phyloP scores from a whole-genome alignment of 306 rosid genomes.

The Prunus mira region DNA sequence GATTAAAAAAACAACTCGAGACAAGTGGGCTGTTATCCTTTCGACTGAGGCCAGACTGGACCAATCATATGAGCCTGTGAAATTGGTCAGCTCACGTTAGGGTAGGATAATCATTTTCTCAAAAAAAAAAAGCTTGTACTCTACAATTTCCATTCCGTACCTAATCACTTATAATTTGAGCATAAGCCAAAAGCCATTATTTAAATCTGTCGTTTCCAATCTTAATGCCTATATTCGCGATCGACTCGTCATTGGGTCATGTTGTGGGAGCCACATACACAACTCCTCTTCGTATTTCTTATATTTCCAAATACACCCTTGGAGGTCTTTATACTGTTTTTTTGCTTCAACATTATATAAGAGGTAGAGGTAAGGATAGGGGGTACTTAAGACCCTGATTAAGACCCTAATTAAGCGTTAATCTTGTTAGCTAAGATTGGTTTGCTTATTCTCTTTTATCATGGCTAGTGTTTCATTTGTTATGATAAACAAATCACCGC shows the following conservation, averaged over 20 bases:
- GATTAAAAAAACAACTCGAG: neutral
- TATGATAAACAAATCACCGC: too few relatives aligned
- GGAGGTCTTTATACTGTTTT: neutral
- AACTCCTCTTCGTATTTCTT: neutral
- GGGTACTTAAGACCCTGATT: neutral
- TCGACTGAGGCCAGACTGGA: neutral
- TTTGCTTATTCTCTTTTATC: too few relatives aligned
- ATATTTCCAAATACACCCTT: neutral
- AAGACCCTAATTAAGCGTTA: too few relatives aligned
- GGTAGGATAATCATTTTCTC: neutral
- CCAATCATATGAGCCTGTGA: slow-evolving; percentile 3
- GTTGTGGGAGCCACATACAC: slow-evolving; percentile 19
- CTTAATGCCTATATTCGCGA: slow-evolving; percentile 21
- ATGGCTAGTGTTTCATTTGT: too few relatives aligned
- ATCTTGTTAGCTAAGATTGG: neutral
- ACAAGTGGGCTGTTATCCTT: neutral
- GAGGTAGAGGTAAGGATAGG: neutral
- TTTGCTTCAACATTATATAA: neutral
- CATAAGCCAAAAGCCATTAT: slow-evolving; percentile 12
- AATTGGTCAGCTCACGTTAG: neutral
- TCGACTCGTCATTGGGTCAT: slow-evolving; percentile 9
- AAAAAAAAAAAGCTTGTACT: neutral
- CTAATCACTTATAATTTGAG: slow-evolving; percentile 17
- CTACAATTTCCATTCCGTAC: slow-evolving; percentile 22
- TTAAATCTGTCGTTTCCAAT: neutral